phyloP scores from a whole-genome alignment of 2,329 filamentous ascomycete species.

The Trichoderma cornu-damae region DNA sequence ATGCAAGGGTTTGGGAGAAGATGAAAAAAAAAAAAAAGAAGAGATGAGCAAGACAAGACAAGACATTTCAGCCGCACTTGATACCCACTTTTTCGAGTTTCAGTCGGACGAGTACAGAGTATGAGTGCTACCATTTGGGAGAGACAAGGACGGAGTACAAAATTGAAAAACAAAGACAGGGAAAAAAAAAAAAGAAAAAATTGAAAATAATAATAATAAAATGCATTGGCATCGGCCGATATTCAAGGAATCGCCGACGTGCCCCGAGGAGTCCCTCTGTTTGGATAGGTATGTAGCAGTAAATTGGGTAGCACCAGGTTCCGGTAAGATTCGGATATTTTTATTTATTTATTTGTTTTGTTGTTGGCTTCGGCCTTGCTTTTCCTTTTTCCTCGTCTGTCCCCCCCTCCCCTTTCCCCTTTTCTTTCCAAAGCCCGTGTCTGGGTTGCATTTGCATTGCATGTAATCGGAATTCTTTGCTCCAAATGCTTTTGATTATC shows the following conservation, averaged over 20 bases:
- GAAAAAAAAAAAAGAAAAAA: not conserved
- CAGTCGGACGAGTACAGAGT: not conserved
- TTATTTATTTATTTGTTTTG: too few species aligned
- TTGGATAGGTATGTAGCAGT: not conserved
- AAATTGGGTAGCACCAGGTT: not conserved
- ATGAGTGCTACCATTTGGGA: not conserved
- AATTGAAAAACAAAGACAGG: not conserved
- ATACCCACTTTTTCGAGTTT: not conserved
- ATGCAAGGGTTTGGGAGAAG: too few species aligned
- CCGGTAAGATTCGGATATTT: not conserved
- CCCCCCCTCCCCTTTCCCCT: not conserved
- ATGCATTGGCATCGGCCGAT: not conserved
- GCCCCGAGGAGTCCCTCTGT: not conserved
- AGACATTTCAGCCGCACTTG: slow-evolving; percentile 9
- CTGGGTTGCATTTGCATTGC: not conserved
- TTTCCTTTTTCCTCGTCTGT: not conserved
- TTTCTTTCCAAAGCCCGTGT: too few species aligned
- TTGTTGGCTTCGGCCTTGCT: not conserved
- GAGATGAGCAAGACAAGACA: not conserved
- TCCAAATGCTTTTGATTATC: not conserved
- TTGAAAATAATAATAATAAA: too few species aligned
- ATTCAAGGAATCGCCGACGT: not conserved
- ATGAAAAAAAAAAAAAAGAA: not conserved
- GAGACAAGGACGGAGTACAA: not conserved
- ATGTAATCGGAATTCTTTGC: slow-evolving; percentile 2